phyloP scores from a whole-genome alignment of 352 stramenopile genomes.

The Globisporangium echinulatum region DNA sequence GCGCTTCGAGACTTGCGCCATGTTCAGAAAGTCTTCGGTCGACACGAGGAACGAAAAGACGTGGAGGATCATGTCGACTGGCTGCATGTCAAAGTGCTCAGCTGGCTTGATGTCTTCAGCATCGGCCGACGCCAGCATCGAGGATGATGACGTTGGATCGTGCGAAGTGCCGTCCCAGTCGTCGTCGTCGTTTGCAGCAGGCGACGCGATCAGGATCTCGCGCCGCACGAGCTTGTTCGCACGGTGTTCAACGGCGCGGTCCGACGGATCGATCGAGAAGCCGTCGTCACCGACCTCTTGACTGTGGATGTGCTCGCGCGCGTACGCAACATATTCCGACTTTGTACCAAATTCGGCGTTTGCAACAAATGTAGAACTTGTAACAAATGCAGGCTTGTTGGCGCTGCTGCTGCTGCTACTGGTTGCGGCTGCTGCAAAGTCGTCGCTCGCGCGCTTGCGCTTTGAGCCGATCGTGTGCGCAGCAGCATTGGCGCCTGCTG shows the following conservation, averaged over 20 bases:
- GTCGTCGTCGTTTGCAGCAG: conserved; percentile 69
- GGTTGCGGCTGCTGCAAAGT: conserved; percentile 5
- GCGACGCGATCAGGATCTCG: conserved; percentile 81
- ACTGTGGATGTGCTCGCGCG: conserved; percentile 70
- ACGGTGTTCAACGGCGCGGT: conserved; percentile 76
- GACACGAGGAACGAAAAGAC: conserved; percentile 83
- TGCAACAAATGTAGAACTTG: too few species aligned
- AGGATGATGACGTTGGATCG: conserved; percentile 8
- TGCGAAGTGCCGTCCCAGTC: conserved; percentile 46
- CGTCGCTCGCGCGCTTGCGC: conserved; percentile 13
- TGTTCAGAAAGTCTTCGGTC: conserved; percentile 57
- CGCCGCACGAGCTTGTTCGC: conserved; percentile 79
- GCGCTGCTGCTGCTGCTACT: neutral
- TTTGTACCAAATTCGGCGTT: conserved; percentile 2
- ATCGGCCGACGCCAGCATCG: conserved; percentile 21
- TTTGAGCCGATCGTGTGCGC: conserved; percentile 4
- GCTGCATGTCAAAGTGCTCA: conserved; percentile 82
- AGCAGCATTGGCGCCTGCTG: neutral
- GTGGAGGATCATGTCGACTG: conserved; percentile 84
- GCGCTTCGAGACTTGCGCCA: conserved; percentile 70
- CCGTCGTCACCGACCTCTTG: conserved; percentile 76
- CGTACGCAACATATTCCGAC: conserved; percentile 60
- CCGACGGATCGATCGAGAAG: conserved; percentile 81
- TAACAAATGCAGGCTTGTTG: neutral
- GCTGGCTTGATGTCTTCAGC: conserved; percentile 28